Conservation (phyloP, 768 basidiomycete species). For the Suillus tomentosus region DNA sequence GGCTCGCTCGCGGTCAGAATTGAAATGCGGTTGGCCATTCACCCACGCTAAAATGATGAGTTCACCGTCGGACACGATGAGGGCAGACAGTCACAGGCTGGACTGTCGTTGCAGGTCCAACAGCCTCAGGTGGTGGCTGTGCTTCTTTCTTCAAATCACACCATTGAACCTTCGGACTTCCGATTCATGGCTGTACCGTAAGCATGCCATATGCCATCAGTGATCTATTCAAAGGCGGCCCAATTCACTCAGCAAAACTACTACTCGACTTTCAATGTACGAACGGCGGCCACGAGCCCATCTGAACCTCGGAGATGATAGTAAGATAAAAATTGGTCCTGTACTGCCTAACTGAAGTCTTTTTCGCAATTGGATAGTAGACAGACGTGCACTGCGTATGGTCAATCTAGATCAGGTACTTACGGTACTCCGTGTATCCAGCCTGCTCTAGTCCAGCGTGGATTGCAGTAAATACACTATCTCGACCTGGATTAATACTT, state of each 20-base stretch:
- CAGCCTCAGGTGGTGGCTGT: slow-evolving; percentile 3
- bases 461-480: too few relatives aligned
- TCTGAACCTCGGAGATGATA: background rate
- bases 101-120: slow-evolving; percentile 6
- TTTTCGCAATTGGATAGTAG: background rate
- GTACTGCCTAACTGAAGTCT: background rate
- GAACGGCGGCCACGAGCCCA: background rate
- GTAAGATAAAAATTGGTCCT: background rate
- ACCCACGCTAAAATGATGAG: background rate
- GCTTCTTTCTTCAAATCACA: slow-evolving; percentile 4
- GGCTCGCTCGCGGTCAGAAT: slow-evolving; percentile 21
- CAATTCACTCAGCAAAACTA: background rate
- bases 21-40: slow-evolving; percentile 15
- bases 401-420: background rate
- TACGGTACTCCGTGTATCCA: background rate
- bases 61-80: background rate
- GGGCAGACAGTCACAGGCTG: background rate
- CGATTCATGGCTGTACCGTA: too few relatives aligned
- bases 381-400: background rate
- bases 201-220: too few relatives aligned
- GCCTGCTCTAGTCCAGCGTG: background rate
- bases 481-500: too few relatives aligned
- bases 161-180: background rate
- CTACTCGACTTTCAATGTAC: background rate
- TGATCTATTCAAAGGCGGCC: background rate